Conservation (phyloP, 2,329 filamentous ascomycete genomes). For the Clarireedia sp. region DNA sequence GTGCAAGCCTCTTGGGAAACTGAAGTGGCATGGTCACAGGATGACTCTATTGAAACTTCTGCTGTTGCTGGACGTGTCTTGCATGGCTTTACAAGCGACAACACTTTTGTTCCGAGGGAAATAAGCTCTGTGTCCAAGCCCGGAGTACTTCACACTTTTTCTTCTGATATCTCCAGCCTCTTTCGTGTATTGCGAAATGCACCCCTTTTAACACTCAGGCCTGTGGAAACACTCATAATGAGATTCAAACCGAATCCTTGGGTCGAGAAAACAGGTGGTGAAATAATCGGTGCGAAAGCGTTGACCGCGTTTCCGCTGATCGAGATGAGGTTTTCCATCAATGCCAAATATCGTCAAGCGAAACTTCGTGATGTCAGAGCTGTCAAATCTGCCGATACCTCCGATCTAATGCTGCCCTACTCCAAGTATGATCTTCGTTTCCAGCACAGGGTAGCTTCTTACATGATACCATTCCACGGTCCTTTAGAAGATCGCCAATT, state of each 20-base stretch:
- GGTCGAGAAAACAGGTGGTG: constrained; percentile 1
- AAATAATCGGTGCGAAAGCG: constrained; percentile 14
- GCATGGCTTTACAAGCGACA: constrained; percentile 9
- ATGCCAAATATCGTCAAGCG: constrained; percentile 11
- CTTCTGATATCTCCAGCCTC: constrained; percentile 19
- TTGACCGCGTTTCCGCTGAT: constrained; percentile 25
- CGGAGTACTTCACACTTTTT: constrained; percentile 16
- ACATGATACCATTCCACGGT: constrained; percentile 8
- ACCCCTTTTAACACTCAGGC: not conserved
- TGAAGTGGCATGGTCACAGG: not conserved
- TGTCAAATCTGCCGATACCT: constrained; percentile 15
- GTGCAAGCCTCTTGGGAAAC: constrained; percentile 8
- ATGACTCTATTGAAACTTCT: constrained; percentile 18
- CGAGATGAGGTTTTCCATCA: constrained; percentile 24
- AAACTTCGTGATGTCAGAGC: constrained; percentile 19
- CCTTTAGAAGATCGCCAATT: not conserved
- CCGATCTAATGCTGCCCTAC: constrained; percentile 29
- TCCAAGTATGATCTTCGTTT: constrained; percentile 27
- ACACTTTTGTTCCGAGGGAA: not conserved
- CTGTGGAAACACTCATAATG: constrained; percentile 15
- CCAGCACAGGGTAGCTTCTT: constrained; percentile 19
- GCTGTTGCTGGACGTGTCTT: constrained; percentile 21
- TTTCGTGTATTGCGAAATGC: constrained; percentile 12
- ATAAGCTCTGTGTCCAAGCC: not conserved
- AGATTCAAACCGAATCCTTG: constrained; percentile 27